Conservation (phyloP, 1,139 yeast genomes). For the Suhomyces anneliseae region DNA sequence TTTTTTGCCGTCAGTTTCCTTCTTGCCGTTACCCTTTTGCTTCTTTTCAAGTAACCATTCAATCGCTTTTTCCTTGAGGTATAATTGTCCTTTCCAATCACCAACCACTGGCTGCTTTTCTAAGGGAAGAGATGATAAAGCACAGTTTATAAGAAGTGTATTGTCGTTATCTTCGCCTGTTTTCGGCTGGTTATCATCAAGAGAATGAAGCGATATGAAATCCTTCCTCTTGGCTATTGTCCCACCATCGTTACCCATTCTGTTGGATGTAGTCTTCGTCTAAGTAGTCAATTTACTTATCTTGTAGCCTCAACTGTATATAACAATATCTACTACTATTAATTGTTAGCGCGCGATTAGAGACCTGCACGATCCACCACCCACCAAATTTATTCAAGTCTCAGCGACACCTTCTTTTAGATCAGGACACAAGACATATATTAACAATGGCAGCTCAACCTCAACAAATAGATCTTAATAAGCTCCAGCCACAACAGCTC, state of each 20-base stretch:
- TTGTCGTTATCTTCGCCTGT: constrained; percentile 9
- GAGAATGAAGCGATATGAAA: constrained; percentile 29
- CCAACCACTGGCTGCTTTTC: constrained; percentile 46
- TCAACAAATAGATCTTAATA: constrained; percentile 54
- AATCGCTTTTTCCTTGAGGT: constrained; percentile 64
- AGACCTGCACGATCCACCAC: too few species aligned
- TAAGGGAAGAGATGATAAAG: constrained; percentile 31
- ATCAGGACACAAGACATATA: neutral
- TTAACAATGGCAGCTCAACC: constrained; percentile 6
- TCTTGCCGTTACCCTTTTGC: constrained; percentile 23
- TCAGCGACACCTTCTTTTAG: too few species aligned
- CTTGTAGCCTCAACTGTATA: too few species aligned
- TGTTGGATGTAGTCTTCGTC: neutral
- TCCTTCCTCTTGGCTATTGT: constrained; percentile 50
- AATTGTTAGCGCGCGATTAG: too few species aligned
- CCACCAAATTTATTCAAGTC: too few species aligned
- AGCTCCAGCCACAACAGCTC: constrained; percentile 79
- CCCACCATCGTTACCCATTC: constrained; percentile 55
- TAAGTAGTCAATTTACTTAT: too few species aligned
- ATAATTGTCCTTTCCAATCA: constrained; percentile 71
- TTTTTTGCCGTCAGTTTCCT: constrained; percentile 14
- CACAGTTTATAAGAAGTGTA: constrained; percentile 20
- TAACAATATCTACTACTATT: too few species aligned
- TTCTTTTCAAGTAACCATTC: constrained; percentile 50
- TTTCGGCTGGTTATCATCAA: neutral